Evolutionary conservation across 495 filamentous ascomycete genomes (phyloP), one percentile per base, ranked within the genome.

Genomic region (Hypoxylon lenormandii): DNA sequence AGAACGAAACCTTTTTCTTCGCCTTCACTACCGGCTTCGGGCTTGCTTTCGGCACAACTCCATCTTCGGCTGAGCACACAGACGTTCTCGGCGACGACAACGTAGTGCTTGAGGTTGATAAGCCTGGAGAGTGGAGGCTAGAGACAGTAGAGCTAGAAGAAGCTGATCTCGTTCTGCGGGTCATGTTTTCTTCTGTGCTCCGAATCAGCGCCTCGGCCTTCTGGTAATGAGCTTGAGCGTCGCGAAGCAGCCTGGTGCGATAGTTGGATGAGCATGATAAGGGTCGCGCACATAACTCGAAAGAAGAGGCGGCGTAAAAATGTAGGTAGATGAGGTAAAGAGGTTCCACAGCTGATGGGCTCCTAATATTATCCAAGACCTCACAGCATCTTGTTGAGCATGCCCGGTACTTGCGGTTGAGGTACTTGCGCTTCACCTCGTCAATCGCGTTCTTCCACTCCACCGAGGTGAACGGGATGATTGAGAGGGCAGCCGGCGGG

Each of bases 1-100:
- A 84, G 67, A 86, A 85, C 5, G 83, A 84, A 0, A 86, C 84
- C 69, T 82, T 84, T 75, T 85, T 86, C 64, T 82, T 84, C 4
- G 73, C 57, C 30, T 72, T 76, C 16, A 46, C 59, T 22, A 13
- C 45, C 5, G 43, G 16, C 28, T 42, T 63, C 13, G 70, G 58
- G 28, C 40, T 62, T 33, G 54, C 13, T 12, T 70, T 74, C 33
- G 63, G 56, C 23, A 59, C 51, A 15, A 64, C 11, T 26, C 72
- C 66, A 43, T 79, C 79, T 4, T 80, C 77, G 3, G 78, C 74
- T 23, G 82, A 80, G 66, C 66, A 79, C 42, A 82, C 69, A 0
- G 82, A 82, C 18, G 75, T 76, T 13, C 79, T 78, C 0, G 82
- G 80, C 15, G 82, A 83, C 6, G 79, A 80, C 5, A 80, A 50